Evolutionary conservation across 2,329 filamentous ascomycete genomes (phyloP).

Genomic region (Hortaea werneckii): DNA sequence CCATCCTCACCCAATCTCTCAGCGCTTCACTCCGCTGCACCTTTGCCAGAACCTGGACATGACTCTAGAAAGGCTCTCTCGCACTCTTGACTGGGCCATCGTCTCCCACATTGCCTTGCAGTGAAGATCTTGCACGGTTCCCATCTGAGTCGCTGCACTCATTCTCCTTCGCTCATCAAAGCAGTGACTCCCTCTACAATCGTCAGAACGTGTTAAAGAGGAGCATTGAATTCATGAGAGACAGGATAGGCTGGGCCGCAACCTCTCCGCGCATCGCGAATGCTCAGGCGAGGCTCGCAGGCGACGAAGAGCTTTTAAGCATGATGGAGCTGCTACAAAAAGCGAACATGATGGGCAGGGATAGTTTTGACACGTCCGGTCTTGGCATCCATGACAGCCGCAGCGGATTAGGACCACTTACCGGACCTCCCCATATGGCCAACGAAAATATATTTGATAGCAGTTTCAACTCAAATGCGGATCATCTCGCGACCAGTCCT

Average conservation of each 20-base stretch:
- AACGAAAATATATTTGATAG: slow-evolving; percentile 77
- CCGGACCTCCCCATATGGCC: slow-evolving; percentile 64
- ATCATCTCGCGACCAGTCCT: slow-evolving; percentile 30
- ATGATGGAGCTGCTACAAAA: slow-evolving; percentile 82
- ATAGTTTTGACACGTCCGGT: slow-evolving; percentile 19
- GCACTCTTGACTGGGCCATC: slow-evolving; percentile 39
- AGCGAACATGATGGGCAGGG: slow-evolving; percentile 66
- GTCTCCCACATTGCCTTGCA: slow-evolving; percentile 61
- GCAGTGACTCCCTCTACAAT: slow-evolving; percentile 81
- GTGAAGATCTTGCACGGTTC: slow-evolving; percentile 84
- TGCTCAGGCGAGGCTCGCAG: slow-evolving; percentile 71
- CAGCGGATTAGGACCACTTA: slow-evolving; percentile 54
- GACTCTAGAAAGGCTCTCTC: slow-evolving; percentile 44
- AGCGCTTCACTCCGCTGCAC: slow-evolving; percentile 59
- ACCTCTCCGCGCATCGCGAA: slow-evolving; percentile 67
- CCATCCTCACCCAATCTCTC: slow-evolving; percentile 59
- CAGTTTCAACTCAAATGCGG: slow-evolving; percentile 48
- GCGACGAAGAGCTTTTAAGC: slow-evolving; percentile 77
- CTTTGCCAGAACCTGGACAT: slow-evolving; percentile 58
- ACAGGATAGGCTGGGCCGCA: slow-evolving; percentile 73
- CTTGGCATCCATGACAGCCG: slow-evolving; percentile 13
- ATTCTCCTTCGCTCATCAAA: slow-evolving; percentile 94
- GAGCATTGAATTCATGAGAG: slow-evolving; percentile 93
- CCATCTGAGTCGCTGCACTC: slow-evolving; percentile 94
- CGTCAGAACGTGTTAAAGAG: slow-evolving; percentile 88